A percentile compares a stretch with the other conserved stretches of the same genome.
phyloP scores from a whole-genome alignment of 129 eudicot species.

The Escallonia herrerae region DNA sequence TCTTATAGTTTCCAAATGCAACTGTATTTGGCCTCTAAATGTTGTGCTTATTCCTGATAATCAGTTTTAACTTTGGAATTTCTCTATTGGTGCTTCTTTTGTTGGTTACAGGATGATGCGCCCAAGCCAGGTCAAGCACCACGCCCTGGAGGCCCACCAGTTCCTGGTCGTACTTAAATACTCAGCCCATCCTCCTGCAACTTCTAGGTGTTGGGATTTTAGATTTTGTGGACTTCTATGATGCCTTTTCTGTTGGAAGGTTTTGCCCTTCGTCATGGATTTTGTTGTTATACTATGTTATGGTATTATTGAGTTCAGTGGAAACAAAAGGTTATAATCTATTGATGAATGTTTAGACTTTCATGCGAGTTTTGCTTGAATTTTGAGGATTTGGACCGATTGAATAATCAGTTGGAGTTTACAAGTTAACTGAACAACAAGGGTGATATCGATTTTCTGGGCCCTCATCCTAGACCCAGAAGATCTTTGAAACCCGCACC shows the following conservation, averaged over 20 bases:
- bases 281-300: neutral
- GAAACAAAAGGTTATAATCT: neutral
- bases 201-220: neutral
- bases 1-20: neutral
- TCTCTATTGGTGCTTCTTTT: neutral
- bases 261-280: neutral
- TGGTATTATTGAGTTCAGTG: neutral
- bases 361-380: too few relatives aligned
- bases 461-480: too few relatives aligned
- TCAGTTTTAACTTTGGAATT: neutral
- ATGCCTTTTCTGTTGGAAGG: neutral
- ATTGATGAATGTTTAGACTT: too few relatives aligned
- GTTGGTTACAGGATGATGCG: constrained; percentile 46
- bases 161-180: constrained; percentile 36
- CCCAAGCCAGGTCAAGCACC: constrained; percentile 61
- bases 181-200: neutral
- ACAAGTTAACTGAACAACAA: too few relatives aligned
- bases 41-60: neutral
- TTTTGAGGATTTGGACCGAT: too few relatives aligned
- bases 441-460: too few relatives aligned
- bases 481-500: too few relatives aligned
- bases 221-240: neutral
- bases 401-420: too few relatives aligned
- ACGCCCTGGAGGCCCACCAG: constrained; percentile 50
- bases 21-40: neutral